Base-by-base conservation (phyloP, 441 rosid genomes). In the Dalechampia spathulata region DNA sequence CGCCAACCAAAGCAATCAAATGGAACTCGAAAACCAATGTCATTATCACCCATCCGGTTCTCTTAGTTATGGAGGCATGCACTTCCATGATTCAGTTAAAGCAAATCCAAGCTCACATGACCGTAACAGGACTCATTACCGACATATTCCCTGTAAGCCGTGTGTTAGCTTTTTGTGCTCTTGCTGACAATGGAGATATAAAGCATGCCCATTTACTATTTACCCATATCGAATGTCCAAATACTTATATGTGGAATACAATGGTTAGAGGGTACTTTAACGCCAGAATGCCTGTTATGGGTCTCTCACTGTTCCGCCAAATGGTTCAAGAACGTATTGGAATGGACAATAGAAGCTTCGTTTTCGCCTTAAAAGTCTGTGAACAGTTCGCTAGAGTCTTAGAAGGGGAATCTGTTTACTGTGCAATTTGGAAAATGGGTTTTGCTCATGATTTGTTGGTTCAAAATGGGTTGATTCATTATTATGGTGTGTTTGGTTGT, bases 241-340 rank as follows among this genome's bases (percentile, higher is more conserved):
- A 58, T 37, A 58, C 62, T 16, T 58, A 58, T 27, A 58, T 58
- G 0, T 58, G 62, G 62, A 58, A 58, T 58, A 58, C 62, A 16
- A 58, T 58, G 46, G 37, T 58, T 46, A 58, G 62, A 58, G 62
- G 62, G 0, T 58, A 32, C 21, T 37, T 26, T 15, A 47, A 48
- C 6, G 22, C 54, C 37, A 36, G 25, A n/a, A 9, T 58, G 53
- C 62, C 62, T 6, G 13, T 37, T 12, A 2, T n/a, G 23, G 62
- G 53, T 21, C 8, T 47, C 5, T 16, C 4, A 16, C 48, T 58
- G 46, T 48, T 58, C 19, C 2, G 46, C 16, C 54, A 25, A 47
- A 58, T 58, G 62, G 26, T 58, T 58, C 53, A 10, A 46, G 19
- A 47, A 14, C 46, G 36, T 22, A 13, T 58, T 34, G 54, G 48